Evolutionary conservation across 345 rosid genomes (phyloP).

Genomic region (Eucalyptus tenuipes): DNA sequence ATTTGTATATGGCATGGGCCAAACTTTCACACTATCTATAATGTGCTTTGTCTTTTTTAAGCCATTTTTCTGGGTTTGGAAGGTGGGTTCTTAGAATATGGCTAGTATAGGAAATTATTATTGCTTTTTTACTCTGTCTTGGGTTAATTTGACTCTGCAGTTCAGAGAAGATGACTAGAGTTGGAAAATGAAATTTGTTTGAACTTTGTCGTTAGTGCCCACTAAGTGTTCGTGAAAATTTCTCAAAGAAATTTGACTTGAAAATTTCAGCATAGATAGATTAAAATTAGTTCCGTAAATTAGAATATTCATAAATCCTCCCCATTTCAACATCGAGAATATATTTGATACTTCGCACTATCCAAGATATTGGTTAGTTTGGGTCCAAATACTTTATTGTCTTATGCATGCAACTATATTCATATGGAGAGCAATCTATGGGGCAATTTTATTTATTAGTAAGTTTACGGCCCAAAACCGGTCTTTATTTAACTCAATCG

Average conservation of each 20-base stretch:
- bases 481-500: accelerated
- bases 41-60: background rate
- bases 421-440: background rate
- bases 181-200: too few relatives aligned
- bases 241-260: background rate
- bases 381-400: background rate
- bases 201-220: background rate
- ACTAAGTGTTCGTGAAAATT: too few relatives aligned
- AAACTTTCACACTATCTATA: too few relatives aligned
- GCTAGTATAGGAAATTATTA: background rate
- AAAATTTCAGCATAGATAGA: background rate
- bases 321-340: background rate
- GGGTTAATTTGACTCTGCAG: background rate
- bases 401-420: background rate
- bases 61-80: background rate
- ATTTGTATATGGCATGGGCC: too few relatives aligned
- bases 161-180: background rate
- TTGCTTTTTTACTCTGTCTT: background rate
- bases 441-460: background rate
- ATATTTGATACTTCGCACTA: background rate
- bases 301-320: background rate
- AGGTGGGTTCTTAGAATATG: background rate
- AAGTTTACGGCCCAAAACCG: background rate
- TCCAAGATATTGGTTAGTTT: background rate
- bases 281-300: background rate